These are phyloP conservation scores for Penicillium canescens DNA, from an alignment of 495 filamentous ascomycete species.

Conservation along the genomic window DNA sequence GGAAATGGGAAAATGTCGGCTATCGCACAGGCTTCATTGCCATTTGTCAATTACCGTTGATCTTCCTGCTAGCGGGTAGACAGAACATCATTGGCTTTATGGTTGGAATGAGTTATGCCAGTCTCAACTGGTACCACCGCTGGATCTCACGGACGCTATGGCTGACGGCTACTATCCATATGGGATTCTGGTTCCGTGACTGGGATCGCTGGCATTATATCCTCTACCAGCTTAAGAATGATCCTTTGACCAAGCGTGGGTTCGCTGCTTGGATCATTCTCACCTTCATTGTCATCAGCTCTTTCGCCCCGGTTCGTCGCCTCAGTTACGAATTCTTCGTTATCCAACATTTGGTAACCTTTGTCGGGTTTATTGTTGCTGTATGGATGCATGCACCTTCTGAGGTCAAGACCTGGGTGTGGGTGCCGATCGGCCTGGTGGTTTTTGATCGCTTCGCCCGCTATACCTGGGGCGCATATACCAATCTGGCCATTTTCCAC, in stretches of 20 bases:
- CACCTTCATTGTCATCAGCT: slow-evolving; percentile 68
- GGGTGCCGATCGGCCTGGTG: slow-evolving; percentile 71
- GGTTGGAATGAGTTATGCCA: slow-evolving; percentile 68
- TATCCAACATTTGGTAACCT: slow-evolving; percentile 71
- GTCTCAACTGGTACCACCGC: slow-evolving; percentile 82
- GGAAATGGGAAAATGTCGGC: slow-evolving; percentile 68
- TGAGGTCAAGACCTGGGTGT: slow-evolving; percentile 57
- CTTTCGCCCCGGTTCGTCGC: slow-evolving; percentile 65
- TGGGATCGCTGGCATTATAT: slow-evolving; percentile 70
- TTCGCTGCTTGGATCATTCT: slow-evolving; percentile 74
- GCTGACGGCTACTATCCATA: slow-evolving; percentile 72
- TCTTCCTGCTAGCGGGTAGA: slow-evolving; percentile 80
- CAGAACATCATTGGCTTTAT: slow-evolving; percentile 70
- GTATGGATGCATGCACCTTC: slow-evolving; percentile 63
- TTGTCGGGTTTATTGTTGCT: slow-evolving; percentile 65
- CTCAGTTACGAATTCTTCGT: slow-evolving; percentile 81
- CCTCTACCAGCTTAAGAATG: slow-evolving; percentile 56
- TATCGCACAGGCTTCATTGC: slow-evolving; percentile 77
- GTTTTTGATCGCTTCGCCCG: slow-evolving; percentile 69
- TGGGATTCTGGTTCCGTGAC: slow-evolving; percentile 67
- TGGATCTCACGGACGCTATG: slow-evolving; percentile 77
- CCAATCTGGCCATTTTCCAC: slow-evolving; percentile 65
- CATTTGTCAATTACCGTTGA: slow-evolving; percentile 76
- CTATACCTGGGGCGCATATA: slow-evolving; percentile 52
- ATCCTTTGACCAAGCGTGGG: slow-evolving; percentile 66